These are phyloP conservation scores for Helichrysum umbraculigerum DNA, from an alignment of 129 eudicot species.

Conservation along the genomic window DNA sequence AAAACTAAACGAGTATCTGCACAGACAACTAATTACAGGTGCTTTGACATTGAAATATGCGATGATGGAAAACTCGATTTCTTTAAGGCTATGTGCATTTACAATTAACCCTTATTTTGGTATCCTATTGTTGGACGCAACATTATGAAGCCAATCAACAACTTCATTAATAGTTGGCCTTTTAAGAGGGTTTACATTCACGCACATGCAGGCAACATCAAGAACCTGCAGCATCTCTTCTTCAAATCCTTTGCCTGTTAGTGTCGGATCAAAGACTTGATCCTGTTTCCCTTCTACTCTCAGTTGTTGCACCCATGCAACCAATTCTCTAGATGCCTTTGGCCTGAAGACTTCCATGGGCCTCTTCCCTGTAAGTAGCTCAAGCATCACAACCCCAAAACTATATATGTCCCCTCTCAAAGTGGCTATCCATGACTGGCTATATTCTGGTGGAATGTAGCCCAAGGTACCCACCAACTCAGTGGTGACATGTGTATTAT, in stretches of 20 bases:
- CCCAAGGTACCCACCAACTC: constrained; percentile 88
- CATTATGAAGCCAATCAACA: constrained; percentile 66
- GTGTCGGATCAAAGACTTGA: constrained; percentile 63
- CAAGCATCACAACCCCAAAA: constrained; percentile 87
- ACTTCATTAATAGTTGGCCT: constrained; percentile 76
- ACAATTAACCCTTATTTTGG: constrained; percentile 36
- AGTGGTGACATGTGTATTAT: constrained; percentile 84
- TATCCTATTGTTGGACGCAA: constrained; percentile 45
- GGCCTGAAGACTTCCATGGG: constrained; percentile 80
- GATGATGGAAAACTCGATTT: constrained; percentile 29
- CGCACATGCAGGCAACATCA: constrained; percentile 81
- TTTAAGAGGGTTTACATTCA: constrained; percentile 67
- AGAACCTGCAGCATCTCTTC: constrained; percentile 83
- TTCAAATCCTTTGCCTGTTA: constrained; percentile 69
- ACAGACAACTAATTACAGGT: constrained; percentile 36
- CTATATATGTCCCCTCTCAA: constrained; percentile 85
- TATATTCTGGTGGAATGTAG: constrained; percentile 83
- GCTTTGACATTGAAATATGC: constrained; percentile 26
- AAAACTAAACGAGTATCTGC: constrained; percentile 11
- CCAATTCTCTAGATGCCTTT: constrained; percentile 68
- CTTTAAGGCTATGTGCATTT: constrained; percentile 15
- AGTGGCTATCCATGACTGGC: constrained; percentile 86
- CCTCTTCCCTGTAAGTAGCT: constrained; percentile 75
- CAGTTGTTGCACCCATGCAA: constrained; percentile 80
- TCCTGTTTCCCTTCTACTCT: constrained; percentile 64